These are phyloP conservation scores for Coelastrella sp. DNA, from an alignment of 139 green algal genomes.

Conservation along the genomic window DNA sequence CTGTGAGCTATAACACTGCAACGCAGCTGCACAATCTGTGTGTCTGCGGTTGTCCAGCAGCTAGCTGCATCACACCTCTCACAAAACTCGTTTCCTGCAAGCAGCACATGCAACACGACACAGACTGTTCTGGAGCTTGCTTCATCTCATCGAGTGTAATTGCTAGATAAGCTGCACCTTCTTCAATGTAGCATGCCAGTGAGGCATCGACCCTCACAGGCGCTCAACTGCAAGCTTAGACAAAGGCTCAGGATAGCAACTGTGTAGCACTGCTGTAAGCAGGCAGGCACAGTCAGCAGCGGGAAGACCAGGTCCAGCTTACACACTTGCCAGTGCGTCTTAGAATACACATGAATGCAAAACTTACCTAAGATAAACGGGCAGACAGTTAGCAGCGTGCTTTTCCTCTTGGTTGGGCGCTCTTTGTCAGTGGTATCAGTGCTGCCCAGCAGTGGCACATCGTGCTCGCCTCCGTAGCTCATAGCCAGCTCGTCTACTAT, in stretches of 20 bases:
- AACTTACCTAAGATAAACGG: slow-evolving; percentile 88
- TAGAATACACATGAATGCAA: background rate
- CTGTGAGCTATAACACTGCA: background rate
- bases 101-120: background rate
- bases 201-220: too few species aligned
- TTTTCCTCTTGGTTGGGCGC: slow-evolving; percentile 46
- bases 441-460: slow-evolving; percentile 4
- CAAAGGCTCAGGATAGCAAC: too few species aligned
- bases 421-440: background rate
- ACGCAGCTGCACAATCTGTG: background rate
- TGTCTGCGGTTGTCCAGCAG: background rate
- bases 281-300: background rate
- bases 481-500: background rate
- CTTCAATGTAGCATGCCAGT: too few species aligned
- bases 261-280: too few species aligned
- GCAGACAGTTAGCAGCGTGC: slow-evolving; percentile 86
- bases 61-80: slow-evolving; percentile 66
- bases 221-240: too few species aligned
- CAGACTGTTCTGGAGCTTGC: background rate
- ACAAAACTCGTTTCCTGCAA: slow-evolving; percentile 92
- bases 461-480: background rate
- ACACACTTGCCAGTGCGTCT: background rate
- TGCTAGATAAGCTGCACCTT: background rate
- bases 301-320: background rate
- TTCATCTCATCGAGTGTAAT: background rate